These are phyloP conservation scores for Mycothermus thermophilus DNA, from an alignment of 495 filamentous ascomycete species.

Conservation along the genomic window DNA sequence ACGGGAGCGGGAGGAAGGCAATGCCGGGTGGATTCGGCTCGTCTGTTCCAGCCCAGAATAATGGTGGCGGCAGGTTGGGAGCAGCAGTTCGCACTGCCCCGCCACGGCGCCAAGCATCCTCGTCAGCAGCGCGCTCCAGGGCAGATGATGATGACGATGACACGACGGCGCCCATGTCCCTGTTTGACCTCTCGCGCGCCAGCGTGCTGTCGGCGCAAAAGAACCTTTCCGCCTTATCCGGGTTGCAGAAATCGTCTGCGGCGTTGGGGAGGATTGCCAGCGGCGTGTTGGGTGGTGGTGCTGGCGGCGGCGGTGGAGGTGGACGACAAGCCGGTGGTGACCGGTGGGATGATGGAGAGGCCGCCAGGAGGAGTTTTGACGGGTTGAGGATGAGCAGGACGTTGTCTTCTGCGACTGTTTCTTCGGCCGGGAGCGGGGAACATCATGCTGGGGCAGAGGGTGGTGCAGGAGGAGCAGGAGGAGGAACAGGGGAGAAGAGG, in stretches of 20 bases:
- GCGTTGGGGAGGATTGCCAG: background rate
- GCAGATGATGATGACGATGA: constrained; percentile 16
- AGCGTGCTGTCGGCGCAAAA: constrained; percentile 57
- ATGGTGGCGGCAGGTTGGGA: too few species aligned
- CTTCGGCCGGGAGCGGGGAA: constrained; percentile 4
- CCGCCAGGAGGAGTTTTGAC: constrained; percentile 9
- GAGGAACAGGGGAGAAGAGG: constrained; percentile 26
- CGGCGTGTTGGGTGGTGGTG: background rate
- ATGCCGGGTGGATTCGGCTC: constrained; percentile 54
- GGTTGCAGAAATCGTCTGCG: constrained; percentile 21
- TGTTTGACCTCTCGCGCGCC: constrained; percentile 81
- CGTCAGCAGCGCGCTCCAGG: constrained; percentile 7
- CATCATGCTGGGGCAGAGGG: too few species aligned
- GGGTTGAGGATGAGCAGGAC: background rate
- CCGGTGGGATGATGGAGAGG: too few species aligned
- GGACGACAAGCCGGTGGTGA: background rate
- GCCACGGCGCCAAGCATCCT: background rate
- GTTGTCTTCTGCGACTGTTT: background rate
- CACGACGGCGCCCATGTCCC: constrained; percentile 65
- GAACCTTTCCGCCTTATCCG: constrained; percentile 35
- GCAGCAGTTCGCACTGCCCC: constrained; percentile 5
- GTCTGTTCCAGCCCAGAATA: too few species aligned
- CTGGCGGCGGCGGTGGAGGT: background rate
- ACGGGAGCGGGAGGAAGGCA: constrained; percentile 10
- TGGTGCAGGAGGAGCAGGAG: too few species aligned